These are phyloP conservation scores for Uronychia binucleata DNA, from an alignment of 73 alveolate species.

Conservation along the genomic window DNA sequence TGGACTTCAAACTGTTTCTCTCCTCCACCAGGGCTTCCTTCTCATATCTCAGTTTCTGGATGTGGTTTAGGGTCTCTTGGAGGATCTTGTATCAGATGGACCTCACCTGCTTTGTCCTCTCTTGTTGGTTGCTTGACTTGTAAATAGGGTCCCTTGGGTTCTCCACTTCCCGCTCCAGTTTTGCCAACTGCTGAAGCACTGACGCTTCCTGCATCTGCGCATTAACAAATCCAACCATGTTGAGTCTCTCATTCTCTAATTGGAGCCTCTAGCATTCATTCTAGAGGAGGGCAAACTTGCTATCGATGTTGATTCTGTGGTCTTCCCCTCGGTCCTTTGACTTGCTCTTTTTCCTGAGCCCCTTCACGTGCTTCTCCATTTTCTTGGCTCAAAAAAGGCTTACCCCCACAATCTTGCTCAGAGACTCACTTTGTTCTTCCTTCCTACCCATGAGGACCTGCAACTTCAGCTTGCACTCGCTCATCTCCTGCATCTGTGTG, in stretches of 20 bases:
- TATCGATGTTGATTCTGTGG: neutral
- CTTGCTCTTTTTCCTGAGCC: neutral
- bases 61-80: neutral
- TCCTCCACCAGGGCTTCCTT: neutral
- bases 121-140: neutral
- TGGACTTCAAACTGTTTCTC: neutral
- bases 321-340: neutral
- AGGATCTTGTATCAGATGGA: neutral
- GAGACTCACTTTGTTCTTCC: neutral
- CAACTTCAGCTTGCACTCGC: neutral
- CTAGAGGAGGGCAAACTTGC: neutral
- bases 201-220: neutral
- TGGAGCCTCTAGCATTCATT: neutral
- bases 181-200: neutral
- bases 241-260: neutral
- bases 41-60: neutral
- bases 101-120: neutral
- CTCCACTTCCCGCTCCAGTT: too few species aligned
- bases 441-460: neutral
- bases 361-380: neutral
- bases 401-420: neutral
- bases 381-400: neutral
- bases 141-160: too few species aligned
- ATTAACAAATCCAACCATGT: neutral
- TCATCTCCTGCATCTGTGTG: neutral